Percentiles rank a stretch among this genome's conserved stretches.
phyloP scores from a whole-genome alignment of 495 filamentous ascomycete species.

The Choiromyces venosus region DNA sequence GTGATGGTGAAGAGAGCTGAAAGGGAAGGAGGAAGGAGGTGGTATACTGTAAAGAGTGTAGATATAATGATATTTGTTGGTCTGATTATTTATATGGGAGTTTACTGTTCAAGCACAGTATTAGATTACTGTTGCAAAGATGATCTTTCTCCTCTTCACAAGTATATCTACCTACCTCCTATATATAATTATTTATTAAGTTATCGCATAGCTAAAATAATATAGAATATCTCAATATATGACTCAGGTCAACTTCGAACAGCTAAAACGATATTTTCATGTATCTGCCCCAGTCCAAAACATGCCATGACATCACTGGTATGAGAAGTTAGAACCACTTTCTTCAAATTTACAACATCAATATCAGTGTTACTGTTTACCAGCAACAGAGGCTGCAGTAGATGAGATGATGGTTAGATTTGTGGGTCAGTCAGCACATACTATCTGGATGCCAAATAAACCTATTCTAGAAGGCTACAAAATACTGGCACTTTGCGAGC shows the following conservation, averaged over 20 bases:
- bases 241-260: neutral
- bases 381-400: neutral
- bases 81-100: too few species aligned
- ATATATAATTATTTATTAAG: too few species aligned
- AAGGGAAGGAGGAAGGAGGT: too few species aligned
- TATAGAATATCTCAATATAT: constrained; percentile 1
- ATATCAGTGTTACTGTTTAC: neutral
- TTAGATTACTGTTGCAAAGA: too few species aligned
- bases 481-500: constrained; percentile 14
- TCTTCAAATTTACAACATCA: neutral
- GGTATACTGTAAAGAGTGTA: too few species aligned
- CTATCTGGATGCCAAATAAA: neutral
- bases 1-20: too few species aligned
- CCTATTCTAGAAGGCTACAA: constrained; percentile 10
- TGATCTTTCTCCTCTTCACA: too few species aligned
- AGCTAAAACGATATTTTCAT: constrained; percentile 6
- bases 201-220: too few species aligned
- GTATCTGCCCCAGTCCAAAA: neutral
- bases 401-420: too few species aligned
- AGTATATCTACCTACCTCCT: too few species aligned
- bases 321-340: neutral
- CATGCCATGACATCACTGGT: neutral
- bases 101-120: too few species aligned
- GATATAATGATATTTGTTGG: too few species aligned
- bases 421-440: neutral